A percentile compares a stretch with the other conserved stretches of the same genome.
Evolutionary conservation across 164 flowering plant species (phyloP).

Genomic region (Annona squamosa): DNA sequence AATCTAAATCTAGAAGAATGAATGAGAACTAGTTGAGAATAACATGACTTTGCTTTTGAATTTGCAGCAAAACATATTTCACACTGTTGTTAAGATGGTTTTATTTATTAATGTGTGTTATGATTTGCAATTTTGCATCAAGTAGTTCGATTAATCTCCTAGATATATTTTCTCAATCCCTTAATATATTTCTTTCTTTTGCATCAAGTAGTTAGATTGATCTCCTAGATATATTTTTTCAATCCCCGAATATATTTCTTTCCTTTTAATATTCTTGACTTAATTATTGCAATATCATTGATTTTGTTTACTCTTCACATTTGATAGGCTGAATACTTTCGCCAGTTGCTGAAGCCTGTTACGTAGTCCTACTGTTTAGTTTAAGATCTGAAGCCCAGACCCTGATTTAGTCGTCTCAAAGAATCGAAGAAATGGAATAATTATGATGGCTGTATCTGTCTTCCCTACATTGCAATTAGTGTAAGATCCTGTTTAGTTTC

Average conservation of each 20-base stretch:
- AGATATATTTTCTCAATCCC: not conserved
- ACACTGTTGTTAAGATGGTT: too few relatives aligned
- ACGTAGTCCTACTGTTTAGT: slow-evolving; percentile 40
- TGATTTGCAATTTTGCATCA: too few relatives aligned
- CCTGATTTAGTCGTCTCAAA: slow-evolving; percentile 11
- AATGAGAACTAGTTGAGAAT: too few relatives aligned
- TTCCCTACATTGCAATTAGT: slow-evolving; percentile 12
- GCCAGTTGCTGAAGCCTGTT: slow-evolving; percentile 80
- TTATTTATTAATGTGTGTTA: too few relatives aligned
- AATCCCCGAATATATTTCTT: not conserved
- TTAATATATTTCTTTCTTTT: not conserved
- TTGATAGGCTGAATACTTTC: slow-evolving; percentile 71
- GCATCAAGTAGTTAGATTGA: too few relatives aligned
- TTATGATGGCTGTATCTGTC: slow-evolving; percentile 12
- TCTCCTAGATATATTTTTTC: not conserved
- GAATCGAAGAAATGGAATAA: slow-evolving; percentile 6
- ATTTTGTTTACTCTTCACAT: slow-evolving; percentile 2
- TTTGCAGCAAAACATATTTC: too few relatives aligned
- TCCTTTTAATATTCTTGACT: not conserved
- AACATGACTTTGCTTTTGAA: too few relatives aligned
- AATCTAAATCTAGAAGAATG: too few relatives aligned
- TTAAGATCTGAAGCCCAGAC: slow-evolving; percentile 8
- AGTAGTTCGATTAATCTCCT: too few relatives aligned
- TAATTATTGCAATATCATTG: not conserved
- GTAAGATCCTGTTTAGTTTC: slow-evolving; percentile 14